These are phyloP conservation scores for Cryptosporidium viatorum DNA, from an alignment of 169 alveolate genomes.

Conservation along the genomic window DNA sequence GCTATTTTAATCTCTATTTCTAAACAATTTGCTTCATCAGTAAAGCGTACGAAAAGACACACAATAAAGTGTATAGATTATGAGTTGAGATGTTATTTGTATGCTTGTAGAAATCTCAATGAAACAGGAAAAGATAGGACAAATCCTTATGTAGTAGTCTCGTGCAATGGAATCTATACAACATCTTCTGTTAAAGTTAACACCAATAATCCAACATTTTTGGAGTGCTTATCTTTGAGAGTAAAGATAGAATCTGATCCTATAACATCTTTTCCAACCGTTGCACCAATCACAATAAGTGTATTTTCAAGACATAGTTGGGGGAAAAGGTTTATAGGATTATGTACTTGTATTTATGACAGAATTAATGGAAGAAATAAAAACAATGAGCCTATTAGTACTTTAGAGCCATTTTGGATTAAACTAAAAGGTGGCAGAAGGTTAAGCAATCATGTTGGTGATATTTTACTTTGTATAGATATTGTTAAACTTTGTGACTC, in stretches of 20 bases:
- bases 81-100: slow-evolving; percentile 88
- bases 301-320: slow-evolving; percentile 79
- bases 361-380: slow-evolving; percentile 74
- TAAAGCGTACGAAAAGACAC: slow-evolving; percentile 60
- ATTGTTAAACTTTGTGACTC: slow-evolving; percentile 86
- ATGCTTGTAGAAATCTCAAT: slow-evolving; percentile 83
- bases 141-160: slow-evolving; percentile 83
- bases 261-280: slow-evolving; percentile 80
- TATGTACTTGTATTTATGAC: slow-evolving; percentile 81
- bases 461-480: slow-evolving; percentile 85
- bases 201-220: slow-evolving; percentile 84
- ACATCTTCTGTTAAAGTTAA: slow-evolving; percentile 80
- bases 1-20: slow-evolving; percentile 50
- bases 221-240: slow-evolving; percentile 84
- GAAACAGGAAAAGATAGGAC: slow-evolving; percentile 82
- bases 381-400: slow-evolving; percentile 36
- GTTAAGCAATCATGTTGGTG: slow-evolving; percentile 80
- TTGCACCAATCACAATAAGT: slow-evolving; percentile 79
- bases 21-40: slow-evolving; percentile 27
- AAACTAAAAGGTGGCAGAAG: slow-evolving; percentile 85
- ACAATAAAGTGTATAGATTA: slow-evolving; percentile 79
- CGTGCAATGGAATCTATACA: slow-evolving; percentile 84
- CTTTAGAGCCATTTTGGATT: slow-evolving; percentile 86
- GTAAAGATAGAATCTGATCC: slow-evolving; percentile 78
- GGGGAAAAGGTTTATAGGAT: slow-evolving; percentile 80